Evolutionary conservation across 2,329 filamentous ascomycete species (phyloP).

Genomic region (Epicoccum nigrum): DNA sequence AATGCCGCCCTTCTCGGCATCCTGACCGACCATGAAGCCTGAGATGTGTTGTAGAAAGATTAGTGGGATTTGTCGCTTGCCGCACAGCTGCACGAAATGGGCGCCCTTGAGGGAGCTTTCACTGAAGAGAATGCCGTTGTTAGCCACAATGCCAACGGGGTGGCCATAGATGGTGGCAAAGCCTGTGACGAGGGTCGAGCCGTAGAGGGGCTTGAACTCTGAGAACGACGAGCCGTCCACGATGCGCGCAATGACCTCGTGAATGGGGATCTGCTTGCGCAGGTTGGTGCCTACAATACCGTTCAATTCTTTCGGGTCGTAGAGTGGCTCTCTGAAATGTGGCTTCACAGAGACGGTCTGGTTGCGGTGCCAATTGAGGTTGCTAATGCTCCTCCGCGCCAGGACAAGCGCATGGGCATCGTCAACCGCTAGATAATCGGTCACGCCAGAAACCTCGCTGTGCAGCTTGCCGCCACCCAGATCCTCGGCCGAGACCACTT

Average conservation of each 20-base stretch:
- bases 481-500: conserved; percentile 88
- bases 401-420: conserved; percentile 90
- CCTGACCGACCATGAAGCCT: conserved; percentile 96
- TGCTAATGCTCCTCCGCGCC: conserved; percentile 80
- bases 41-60: conserved; percentile 96
- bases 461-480: conserved; percentile 90
- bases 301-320: conserved; percentile 78
- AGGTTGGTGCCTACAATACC: conserved; percentile 92
- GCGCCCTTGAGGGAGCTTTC: conserved; percentile 89
- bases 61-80: conserved; percentile 85
- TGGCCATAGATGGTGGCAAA: conserved; percentile 91
- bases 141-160: conserved; percentile 89
- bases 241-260: conserved; percentile 89
- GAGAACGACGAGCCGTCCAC: conserved; percentile 89
- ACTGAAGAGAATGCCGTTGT: conserved; percentile 94
- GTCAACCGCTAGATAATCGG: conserved; percentile 92
- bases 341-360: conserved; percentile 40
- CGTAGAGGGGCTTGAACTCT: conserved; percentile 94
- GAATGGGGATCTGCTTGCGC: conserved; percentile 80
- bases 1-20: conserved; percentile 92
- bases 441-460: conserved; percentile 87
- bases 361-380: conserved; percentile 83
- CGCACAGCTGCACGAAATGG: conserved; percentile 95
- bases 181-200: conserved; percentile 83
- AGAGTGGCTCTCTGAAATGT: conserved; percentile 74